Evolutionary conservation across 345 rosid species (phyloP).

Genomic region (Xanthoceras sorbifolium): DNA sequence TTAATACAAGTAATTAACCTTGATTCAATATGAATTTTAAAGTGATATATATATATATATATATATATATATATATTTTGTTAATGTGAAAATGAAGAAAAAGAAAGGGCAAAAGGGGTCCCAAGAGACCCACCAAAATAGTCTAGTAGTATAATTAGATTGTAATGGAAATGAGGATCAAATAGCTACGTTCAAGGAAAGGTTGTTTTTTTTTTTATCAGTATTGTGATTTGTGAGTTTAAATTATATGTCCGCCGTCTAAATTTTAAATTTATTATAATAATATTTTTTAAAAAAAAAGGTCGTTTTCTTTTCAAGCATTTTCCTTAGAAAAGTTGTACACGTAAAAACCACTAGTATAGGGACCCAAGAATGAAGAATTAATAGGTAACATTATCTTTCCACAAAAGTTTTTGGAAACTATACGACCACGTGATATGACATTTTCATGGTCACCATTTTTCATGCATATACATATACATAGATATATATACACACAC

Average conservation of each 20-base stretch:
- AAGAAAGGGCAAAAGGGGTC: no score
- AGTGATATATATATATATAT: no score
- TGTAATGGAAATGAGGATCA: background rate
- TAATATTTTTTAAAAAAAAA: no score
- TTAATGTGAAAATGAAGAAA: background rate
- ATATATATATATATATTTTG: no score
- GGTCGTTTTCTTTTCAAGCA: constrained; percentile 9
- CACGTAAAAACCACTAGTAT: constrained; percentile 6
- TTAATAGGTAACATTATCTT: no score
- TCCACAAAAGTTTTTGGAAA: background rate
- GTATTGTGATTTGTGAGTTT: no score
- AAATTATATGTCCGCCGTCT: no score
- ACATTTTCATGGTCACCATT: background rate
- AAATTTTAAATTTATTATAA: no score
- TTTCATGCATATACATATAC: background rate
- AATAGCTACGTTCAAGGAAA: no score
- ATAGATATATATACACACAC: no score
- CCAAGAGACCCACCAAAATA: background rate
- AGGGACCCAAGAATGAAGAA: background rate
- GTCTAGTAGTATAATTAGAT: background rate
- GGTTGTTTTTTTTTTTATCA: no score
- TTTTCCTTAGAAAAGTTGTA: background rate
- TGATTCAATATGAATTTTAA: background rate
- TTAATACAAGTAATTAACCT: background rate
- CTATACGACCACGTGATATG: constrained; percentile 9